Percentiles rank a stretch among this genome's conserved stretches.
These are phyloP conservation scores for Kwoniella sp. DNA, from an alignment of 768 basidiomycete genomes.

Conservation along the genomic window DNA sequence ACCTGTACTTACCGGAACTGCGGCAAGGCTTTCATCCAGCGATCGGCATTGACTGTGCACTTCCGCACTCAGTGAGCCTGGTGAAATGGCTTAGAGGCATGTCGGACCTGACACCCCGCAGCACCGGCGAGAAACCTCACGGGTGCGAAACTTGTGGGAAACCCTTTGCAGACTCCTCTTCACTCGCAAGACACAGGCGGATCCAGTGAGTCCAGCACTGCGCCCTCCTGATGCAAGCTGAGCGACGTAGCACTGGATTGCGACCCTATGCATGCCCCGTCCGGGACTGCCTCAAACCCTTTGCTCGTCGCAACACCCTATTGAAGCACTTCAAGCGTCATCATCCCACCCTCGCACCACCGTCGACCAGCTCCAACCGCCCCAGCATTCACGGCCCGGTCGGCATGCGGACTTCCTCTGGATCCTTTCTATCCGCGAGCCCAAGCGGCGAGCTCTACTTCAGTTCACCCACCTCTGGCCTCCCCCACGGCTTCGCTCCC, in stretches of 20 bases:
- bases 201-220: slow-evolving; percentile 37
- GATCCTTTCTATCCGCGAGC: slow-evolving; percentile 17
- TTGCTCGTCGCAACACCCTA: slow-evolving; percentile 52
- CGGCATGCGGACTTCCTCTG: slow-evolving; percentile 2
- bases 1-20: slow-evolving; percentile 33
- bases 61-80: slow-evolving; percentile 49
- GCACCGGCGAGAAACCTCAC: slow-evolving; percentile 51
- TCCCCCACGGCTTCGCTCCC: slow-evolving; percentile 45
- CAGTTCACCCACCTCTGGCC: slow-evolving; percentile 12
- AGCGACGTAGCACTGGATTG: slow-evolving; percentile 51
- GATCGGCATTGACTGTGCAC: slow-evolving; percentile 49
- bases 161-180: slow-evolving; percentile 50
- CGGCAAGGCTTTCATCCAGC: slow-evolving; percentile 43
- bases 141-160: slow-evolving; percentile 48
- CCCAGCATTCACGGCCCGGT: slow-evolving; percentile 12
- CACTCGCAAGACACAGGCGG: slow-evolving; percentile 50
- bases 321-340: slow-evolving; percentile 50
- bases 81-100: background rate
- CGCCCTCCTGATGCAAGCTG: slow-evolving; percentile 2
- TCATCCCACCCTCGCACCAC: slow-evolving; percentile 42
- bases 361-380: slow-evolving; percentile 20
- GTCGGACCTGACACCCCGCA: slow-evolving; percentile 7
- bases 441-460: slow-evolving; percentile 23
- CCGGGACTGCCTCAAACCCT: slow-evolving; percentile 38
- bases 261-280: slow-evolving; percentile 50